Evolutionary conservation across 805 yeast species (phyloP), one percentile per base, ranked within the genome.

Genomic region (Cyberlindnera galapagoensis): DNA sequence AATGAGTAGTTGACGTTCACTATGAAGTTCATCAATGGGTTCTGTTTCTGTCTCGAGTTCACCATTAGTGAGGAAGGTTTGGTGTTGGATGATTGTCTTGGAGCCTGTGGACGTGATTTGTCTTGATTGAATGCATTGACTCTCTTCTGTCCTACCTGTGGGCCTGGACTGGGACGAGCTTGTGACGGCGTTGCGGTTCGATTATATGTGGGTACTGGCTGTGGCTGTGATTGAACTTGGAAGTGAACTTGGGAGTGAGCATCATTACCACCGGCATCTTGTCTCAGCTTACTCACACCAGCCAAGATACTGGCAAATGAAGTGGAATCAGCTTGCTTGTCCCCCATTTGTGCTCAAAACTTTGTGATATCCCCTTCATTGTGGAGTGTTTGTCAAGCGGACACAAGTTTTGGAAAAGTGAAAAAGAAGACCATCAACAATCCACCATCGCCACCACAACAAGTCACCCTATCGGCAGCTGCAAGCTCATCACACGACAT

Each of bases 281-380:
- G 42, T 5, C 43, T 54, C 55, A 78, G 65, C 34, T 69, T 67
- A 51, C 72, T 63, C 3, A 79, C 84, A n/a, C 81, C 82, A 5
- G 79, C 85, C 26, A 80, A 52, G 24, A 80, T 76, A 48, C 83
- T 76, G 31, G 80, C 74, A 53, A 80, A 80, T 1, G 87, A 80
- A 3, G 81, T 67, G 2, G 80, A 62, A 46, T 75, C 75, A 10
- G 63, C 52, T 18, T 32, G 25, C n/a, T n/a, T n/a, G n/a, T n/a
- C n/a, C n/a, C n/a, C n/a, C n/a, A n/a, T n/a, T n/a, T n/a, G n/a
- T n/a, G n/a, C n/a, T n/a, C n/a, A n/a, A n/a, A n/a, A n/a, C n/a
- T n/a, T n/a, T n/a, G n/a, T n/a, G n/a, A n/a, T n/a, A n/a, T n/a
- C n/a, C n/a, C n/a, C n/a, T n/a, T n/a, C n/a, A n/a, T n/a, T n/a